Percentiles rank a stretch among this genome's conserved stretches.
Evolutionary conservation across 495 filamentous ascomycete species (phyloP).

Genomic region (Barbatosphaeria neglecta): DNA sequence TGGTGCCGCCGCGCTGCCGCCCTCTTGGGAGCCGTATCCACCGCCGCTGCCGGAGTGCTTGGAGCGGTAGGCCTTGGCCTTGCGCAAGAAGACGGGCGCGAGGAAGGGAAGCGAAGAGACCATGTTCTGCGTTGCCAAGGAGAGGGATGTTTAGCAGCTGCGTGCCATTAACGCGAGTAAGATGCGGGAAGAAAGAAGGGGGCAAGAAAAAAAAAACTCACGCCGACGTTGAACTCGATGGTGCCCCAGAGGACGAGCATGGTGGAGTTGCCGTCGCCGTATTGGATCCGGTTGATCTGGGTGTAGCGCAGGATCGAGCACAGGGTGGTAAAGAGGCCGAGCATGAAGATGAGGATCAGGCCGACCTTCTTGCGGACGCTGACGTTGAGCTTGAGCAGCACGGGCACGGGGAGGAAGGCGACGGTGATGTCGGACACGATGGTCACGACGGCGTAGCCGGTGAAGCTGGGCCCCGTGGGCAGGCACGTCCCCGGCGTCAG

Average conservation of each 20-base stretch:
- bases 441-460: constrained; percentile 38
- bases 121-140: constrained; percentile 36
- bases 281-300: constrained; percentile 41
- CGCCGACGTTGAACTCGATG: constrained; percentile 47
- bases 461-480: constrained; percentile 38
- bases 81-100: constrained; percentile 30
- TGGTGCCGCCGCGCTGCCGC: no score
- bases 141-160: no score
- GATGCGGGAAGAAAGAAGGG: constrained; percentile 1
- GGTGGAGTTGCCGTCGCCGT: constrained; percentile 42
- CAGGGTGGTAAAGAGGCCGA: constrained; percentile 47
- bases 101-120: constrained; percentile 36
- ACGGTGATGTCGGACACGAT: constrained; percentile 43
- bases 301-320: constrained; percentile 44
- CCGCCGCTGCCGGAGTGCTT: constrained; percentile 10
- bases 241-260: constrained; percentile 48
- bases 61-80: constrained; percentile 17
- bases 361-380: constrained; percentile 37
- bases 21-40: background rate
- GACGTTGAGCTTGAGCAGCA: constrained; percentile 41
- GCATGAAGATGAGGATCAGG: constrained; percentile 41
- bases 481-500: constrained; percentile 32
- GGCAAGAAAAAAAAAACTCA: constrained; percentile 14
- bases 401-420: constrained; percentile 41
- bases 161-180: background rate